Evolutionary conservation across 2,329 filamentous ascomycete species (phyloP).

Genomic region (Rasamsonia emersonii): DNA sequence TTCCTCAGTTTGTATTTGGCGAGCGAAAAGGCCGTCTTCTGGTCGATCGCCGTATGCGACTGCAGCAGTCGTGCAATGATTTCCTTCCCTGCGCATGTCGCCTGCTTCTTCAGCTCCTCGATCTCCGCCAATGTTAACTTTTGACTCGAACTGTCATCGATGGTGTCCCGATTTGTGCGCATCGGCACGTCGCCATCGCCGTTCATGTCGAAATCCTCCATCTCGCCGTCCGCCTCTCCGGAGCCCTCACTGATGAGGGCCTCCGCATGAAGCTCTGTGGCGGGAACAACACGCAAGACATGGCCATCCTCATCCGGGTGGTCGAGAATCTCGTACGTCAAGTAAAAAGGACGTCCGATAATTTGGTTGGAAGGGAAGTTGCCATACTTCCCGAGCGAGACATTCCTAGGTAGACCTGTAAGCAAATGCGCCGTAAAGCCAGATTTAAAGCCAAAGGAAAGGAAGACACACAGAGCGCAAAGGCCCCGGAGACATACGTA

Average conservation of each 20-base stretch:
- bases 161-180: constrained; percentile 55
- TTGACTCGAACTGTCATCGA: constrained; percentile 61
- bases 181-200: constrained; percentile 37
- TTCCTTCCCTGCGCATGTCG: constrained; percentile 71
- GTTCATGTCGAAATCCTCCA: constrained; percentile 24
- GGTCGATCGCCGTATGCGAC: constrained; percentile 79
- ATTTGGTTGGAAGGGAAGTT: constrained; percentile 82
- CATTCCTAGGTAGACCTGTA: constrained; percentile 51
- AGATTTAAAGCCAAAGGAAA: constrained; percentile 7
- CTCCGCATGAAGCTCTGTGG: constrained; percentile 76
- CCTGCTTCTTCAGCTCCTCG: constrained; percentile 62
- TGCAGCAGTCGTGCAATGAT: constrained; percentile 88
- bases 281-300: constrained; percentile 64
- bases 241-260: constrained; percentile 47
- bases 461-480: constrained; percentile 12
- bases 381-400: constrained; percentile 88
- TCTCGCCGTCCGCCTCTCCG: constrained; percentile 27
- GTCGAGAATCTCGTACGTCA: constrained; percentile 85
- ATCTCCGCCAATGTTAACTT: constrained; percentile 65
- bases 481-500: constrained; percentile 46
- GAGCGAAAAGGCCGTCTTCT: constrained; percentile 88
- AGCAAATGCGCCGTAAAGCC: constrained; percentile 10
- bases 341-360: constrained; percentile 80
- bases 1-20: constrained; percentile 96
- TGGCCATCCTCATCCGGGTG: constrained; percentile 54